Conservation (phyloP, 2,329 filamentous ascomycete genomes). For the Sclerotinia glacialis region DNA sequence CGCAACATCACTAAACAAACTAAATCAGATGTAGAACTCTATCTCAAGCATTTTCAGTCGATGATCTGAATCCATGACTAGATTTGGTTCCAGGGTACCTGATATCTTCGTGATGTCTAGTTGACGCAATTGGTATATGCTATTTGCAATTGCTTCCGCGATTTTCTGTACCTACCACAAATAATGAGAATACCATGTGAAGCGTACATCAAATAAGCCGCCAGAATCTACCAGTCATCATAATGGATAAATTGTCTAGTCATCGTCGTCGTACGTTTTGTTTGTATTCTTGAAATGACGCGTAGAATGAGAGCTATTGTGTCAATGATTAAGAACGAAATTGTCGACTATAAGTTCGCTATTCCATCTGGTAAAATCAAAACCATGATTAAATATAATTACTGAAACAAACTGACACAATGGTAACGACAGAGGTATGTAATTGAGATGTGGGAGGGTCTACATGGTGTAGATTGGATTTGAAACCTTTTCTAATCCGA, state of each 20-base stretch:
- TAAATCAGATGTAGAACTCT: neutral
- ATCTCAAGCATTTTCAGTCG: constrained; percentile 17
- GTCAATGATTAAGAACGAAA: constrained; percentile 12
- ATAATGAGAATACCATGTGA: constrained; percentile 13
- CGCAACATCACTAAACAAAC: neutral
- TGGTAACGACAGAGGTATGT: neutral
- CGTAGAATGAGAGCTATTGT: constrained; percentile 11
- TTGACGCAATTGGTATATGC: neutral
- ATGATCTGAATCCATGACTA: neutral
- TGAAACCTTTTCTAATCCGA: neutral
- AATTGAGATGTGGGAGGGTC: neutral
- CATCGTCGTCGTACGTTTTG: neutral
- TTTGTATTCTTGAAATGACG: constrained; percentile 7
- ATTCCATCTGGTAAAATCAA: constrained; percentile 2
- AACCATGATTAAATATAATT: neutral
- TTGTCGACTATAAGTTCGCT: neutral
- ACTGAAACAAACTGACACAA: neutral
- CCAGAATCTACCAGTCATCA: constrained; percentile 17
- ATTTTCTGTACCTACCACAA: constrained; percentile 7
- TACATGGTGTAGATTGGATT: constrained; percentile 1
- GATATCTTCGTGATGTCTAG: constrained; percentile 11
- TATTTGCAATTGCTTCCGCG: no score
- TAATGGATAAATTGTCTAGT: neutral
- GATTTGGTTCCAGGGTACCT: constrained; percentile 14
- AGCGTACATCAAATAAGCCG: constrained; percentile 16